Evolutionary conservation across 2,329 filamentous ascomycete genomes (phyloP).

Genomic region (Stagonosporopsis cucurbitacearum): DNA sequence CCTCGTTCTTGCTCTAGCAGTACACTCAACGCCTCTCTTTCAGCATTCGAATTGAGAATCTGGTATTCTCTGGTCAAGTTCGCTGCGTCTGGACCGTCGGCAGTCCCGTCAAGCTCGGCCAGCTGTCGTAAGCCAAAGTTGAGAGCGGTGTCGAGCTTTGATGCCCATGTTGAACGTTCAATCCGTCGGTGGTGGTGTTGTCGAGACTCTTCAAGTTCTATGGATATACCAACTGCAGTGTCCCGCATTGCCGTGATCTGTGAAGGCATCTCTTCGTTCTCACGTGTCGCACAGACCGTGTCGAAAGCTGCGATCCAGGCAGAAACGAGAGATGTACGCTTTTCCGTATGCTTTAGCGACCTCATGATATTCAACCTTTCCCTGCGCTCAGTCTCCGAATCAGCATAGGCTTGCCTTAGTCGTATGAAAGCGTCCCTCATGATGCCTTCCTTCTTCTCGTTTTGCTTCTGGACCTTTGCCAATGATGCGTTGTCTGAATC

Average conservation of each 20-base stretch:
- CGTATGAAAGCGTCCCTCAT: conserved; percentile 79
- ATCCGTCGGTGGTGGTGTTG: conserved; percentile 89
- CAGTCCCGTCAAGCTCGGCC: conserved; percentile 68
- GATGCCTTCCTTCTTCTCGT: conserved; percentile 79
- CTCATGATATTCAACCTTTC: conserved; percentile 82
- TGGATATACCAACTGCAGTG: conserved; percentile 84
- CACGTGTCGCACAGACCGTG: conserved; percentile 73
- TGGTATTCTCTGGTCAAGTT: conserved; percentile 83
- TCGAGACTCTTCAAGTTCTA: conserved; percentile 87
- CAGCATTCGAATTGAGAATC: conserved; percentile 80
- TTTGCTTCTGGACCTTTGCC: conserved; percentile 88
- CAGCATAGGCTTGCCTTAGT: conserved; percentile 82
- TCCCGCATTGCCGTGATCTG: conserved; percentile 73
- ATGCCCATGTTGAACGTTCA: conserved; percentile 83
- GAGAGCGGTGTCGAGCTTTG: conserved; percentile 83
- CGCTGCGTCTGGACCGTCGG: conserved; percentile 71
- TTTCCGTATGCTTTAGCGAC: conserved; percentile 80
- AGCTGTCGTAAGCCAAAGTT: conserved; percentile 84
- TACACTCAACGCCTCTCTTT: conserved; percentile 77
- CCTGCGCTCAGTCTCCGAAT: conserved; percentile 76
- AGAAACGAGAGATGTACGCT: conserved; percentile 83
- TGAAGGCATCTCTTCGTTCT: conserved; percentile 71
- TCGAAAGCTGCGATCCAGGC: conserved; percentile 95
- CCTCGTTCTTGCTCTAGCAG: conserved; percentile 84
- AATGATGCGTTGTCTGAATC: conserved; percentile 83